Evolutionary conservation across 2,329 filamentous ascomycete genomes (phyloP), one percentile per base, ranked within the genome.

Genomic region (Aspergillus bombycis): DNA sequence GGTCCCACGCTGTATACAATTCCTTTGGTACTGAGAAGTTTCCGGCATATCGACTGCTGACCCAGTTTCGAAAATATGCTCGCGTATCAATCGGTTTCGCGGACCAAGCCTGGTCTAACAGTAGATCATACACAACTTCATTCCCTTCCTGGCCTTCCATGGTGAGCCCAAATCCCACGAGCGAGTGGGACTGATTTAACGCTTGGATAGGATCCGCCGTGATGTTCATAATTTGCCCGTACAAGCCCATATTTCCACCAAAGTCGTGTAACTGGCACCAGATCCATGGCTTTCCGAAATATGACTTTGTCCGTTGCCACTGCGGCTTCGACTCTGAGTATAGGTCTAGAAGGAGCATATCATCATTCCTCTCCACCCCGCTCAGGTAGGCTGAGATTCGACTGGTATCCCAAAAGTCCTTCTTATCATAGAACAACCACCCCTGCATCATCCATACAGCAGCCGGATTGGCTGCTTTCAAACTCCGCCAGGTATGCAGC

Each of bases 391-490:
- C 30, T 2, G 30, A 54, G 32, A 54, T 36, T 14, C 30, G 52
- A 12, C 7, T 21, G 1, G 19, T 7, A n/a, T 85, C 83, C 84
- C 84, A 86, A 65, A 85, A 86, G 5, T 70, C 71, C 0, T 71
- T 68, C 50, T 77, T 79, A 8, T 76, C 76, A 46, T 76, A 81
- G 73, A 86, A 86, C 0, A 85, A 74, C 84, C 83, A 86, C 11
- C 82, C 83, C 66, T 86, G 83, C 77, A 85, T 82, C 32, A 85
- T 71, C 84, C 84, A 86, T 3, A 84, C 72, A 2, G 84, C 83
- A 19, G 79, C 71, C 0, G 82, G 75, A 62, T 85, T 81, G 0
- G 80, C 83, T 2, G 76, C 70, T 65, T 85, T 85, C 38, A 86
- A 76, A 53, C 9, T 54, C 30, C 4, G 30, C 52, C 30, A 54